Percentiles rank a stretch among this genome's conserved stretches.
Conservation (phyloP, 108 stramenopile genomes). For the Schizochytrium sp. region DNA sequence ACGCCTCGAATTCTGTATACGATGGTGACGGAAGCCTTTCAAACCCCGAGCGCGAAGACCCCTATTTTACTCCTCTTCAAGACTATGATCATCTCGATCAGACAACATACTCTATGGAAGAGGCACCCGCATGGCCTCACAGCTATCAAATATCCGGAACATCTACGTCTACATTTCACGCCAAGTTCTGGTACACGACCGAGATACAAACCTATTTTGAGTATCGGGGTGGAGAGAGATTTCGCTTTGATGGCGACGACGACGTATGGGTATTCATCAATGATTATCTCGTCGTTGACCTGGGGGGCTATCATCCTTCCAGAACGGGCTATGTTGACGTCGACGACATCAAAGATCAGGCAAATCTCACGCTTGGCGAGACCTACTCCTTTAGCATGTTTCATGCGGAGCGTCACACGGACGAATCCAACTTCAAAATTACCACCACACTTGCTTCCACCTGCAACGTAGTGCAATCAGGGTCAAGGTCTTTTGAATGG, state of each 20-base stretch:
- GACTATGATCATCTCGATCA: too few species aligned
- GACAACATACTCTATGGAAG: too few species aligned
- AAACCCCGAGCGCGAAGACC: neutral
- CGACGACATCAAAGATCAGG: neutral
- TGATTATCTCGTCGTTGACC: neutral
- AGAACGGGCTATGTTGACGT: neutral
- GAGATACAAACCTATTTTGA: conserved; percentile 15
- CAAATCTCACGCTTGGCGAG: neutral
- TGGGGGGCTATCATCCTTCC: neutral
- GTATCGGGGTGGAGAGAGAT: neutral
- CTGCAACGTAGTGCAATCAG: neutral
- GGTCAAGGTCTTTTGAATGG: neutral
- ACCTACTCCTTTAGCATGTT: neutral
- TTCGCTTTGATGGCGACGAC: neutral
- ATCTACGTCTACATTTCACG: too few species aligned
- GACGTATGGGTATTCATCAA: neutral
- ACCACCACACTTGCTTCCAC: neutral
- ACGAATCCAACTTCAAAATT: neutral
- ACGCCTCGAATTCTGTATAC: neutral
- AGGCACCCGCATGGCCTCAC: neutral
- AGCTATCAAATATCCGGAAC: neutral
- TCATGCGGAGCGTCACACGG: conserved; percentile 3
- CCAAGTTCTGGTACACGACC: conserved; percentile 3
- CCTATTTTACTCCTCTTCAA: neutral
- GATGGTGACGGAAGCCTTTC: neutral